Percentiles rank a stretch among this genome's conserved stretches.
Evolutionary conservation across 108 stramenopile genomes (phyloP).

Genomic region (Stephanodiscus triporus): DNA sequence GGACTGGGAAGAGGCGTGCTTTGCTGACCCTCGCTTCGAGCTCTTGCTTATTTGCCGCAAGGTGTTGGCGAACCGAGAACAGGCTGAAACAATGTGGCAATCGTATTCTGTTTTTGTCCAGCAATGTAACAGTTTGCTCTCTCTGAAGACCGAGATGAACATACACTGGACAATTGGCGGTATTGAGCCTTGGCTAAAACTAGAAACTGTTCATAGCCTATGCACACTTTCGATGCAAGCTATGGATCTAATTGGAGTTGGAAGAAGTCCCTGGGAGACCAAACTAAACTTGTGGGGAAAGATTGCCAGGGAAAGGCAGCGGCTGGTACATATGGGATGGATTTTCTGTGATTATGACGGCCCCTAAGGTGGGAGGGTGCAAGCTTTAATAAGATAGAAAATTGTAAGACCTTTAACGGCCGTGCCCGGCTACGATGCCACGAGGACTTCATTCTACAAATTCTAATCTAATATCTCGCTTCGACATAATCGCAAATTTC

Average conservation of each 20-base stretch:
- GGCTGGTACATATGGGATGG: slow-evolving; percentile 47
- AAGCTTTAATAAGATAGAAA: too few species aligned
- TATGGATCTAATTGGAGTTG: slow-evolving; percentile 60
- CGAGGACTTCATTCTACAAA: too few species aligned
- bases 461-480: too few species aligned
- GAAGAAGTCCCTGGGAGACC: slow-evolving; percentile 84
- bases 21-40: slow-evolving; percentile 85
- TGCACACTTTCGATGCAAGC: slow-evolving; percentile 67
- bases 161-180: slow-evolving; percentile 52
- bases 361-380: too few species aligned
- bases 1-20: slow-evolving; percentile 89
- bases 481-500: too few species aligned
- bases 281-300: slow-evolving; percentile 72
- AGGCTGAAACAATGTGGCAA: slow-evolving; percentile 71
- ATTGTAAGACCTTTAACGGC: too few species aligned
- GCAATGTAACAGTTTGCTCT: background rate
- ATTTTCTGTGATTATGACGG: slow-evolving; percentile 5
- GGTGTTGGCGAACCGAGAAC: slow-evolving; percentile 73
- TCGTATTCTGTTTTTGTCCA: slow-evolving; percentile 44
- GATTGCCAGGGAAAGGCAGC: slow-evolving; percentile 67
- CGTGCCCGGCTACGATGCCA: too few species aligned
- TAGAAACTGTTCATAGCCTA: slow-evolving; percentile 79
- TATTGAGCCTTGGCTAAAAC: slow-evolving; percentile 79
- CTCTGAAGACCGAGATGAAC: background rate
- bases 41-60: slow-evolving; percentile 77